Evolutionary conservation across 768 basidiomycete species (phyloP).

Genomic region (Rubroboletus pulcherrimus): DNA sequence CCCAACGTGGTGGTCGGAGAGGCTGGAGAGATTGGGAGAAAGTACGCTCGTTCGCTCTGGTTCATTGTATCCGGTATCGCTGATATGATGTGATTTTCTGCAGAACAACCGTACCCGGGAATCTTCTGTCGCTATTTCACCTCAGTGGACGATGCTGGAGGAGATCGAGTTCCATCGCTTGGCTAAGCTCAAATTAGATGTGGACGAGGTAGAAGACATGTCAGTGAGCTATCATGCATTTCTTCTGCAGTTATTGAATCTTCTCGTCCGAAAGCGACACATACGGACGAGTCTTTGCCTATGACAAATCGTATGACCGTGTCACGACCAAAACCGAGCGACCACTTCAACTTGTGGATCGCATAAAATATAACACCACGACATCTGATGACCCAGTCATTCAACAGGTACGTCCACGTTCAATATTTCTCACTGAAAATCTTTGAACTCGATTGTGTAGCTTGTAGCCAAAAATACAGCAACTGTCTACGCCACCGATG

Average conservation of each 20-base stretch:
- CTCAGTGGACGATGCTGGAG: constrained; percentile 93
- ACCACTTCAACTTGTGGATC: constrained; percentile 87
- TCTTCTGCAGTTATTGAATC: constrained; percentile 4
- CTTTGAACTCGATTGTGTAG: constrained; percentile 36
- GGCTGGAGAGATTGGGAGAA: constrained; percentile 97
- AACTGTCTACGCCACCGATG: constrained; percentile 90
- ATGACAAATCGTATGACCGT: constrained; percentile 94
- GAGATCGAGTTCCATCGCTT: constrained; percentile 96
- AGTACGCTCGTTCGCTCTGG: constrained; percentile 38
- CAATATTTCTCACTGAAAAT: neutral
- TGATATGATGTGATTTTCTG: constrained; percentile 6
- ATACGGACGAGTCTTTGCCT: constrained; percentile 87
- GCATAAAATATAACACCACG: constrained; percentile 95
- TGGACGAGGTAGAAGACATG: constrained; percentile 90
- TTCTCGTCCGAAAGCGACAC: constrained; percentile 50
- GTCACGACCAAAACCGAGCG: constrained; percentile 91
- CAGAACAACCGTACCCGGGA: constrained; percentile 84
- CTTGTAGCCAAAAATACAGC: constrained; percentile 78
- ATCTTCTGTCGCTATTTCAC: constrained; percentile 88
- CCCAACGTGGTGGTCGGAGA: constrained; percentile 43
- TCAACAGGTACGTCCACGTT: constrained; percentile 58
- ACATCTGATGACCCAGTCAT: constrained; percentile 98
- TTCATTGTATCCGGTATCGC: neutral
- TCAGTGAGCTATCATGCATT: constrained; percentile 37
- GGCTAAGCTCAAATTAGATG: constrained; percentile 87